Base-by-base conservation (phyloP, 1,284 basidiomycete species). In the Psilocybe mexicana region DNA sequence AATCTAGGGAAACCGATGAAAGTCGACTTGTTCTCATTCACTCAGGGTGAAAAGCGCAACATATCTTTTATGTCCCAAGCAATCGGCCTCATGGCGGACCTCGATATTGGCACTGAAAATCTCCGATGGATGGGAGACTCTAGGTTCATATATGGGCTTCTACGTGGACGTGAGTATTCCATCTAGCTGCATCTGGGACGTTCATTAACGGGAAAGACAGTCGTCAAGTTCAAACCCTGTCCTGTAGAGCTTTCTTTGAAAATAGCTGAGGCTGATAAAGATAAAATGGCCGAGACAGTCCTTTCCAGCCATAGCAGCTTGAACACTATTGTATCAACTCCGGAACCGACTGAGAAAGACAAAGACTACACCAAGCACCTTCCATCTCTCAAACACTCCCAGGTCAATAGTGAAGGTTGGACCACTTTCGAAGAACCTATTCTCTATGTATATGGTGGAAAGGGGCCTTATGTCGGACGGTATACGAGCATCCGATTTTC, bases 121-220 rank as follows among this genome's bases (percentile, higher is more conserved):
- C 72, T 96, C 46, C 85, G 96, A 2, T 97, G 93, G 87, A 88
- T 99, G 84, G 96, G 96, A n/a, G 92, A 94, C 69, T 79, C 84
- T 6, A 87, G 96, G 1, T 99, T 98, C 74, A 69, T 92, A n/a
- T 78, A 88, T 53, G 95, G 96, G 2, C 90, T 88, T 70, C 67
- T 98, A 1, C 81, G 86, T 53, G 93, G 90, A 65, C 65, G 88
- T 88, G 65, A 64, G 82, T 2, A 3, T 43, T 26, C n/a, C 43
- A 43, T 43, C 59, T 38, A 30, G 54, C 49, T n/a, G 14, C 35
- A 48, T 33, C 49, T 35, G n/a, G 49, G 44, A 54, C 25, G 55
- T 33, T 33, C 14, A 12, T 54, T 51, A 10, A 54, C 60, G 12
- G 24, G 43, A 47, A 60, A 33, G 55, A 23, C 56, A 91, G 87